A percentile compares a stretch with the other conserved stretches of the same genome.
phyloP scores from a whole-genome alignment of 768 basidiomycete genomes.

The Boletus patriciae region DNA sequence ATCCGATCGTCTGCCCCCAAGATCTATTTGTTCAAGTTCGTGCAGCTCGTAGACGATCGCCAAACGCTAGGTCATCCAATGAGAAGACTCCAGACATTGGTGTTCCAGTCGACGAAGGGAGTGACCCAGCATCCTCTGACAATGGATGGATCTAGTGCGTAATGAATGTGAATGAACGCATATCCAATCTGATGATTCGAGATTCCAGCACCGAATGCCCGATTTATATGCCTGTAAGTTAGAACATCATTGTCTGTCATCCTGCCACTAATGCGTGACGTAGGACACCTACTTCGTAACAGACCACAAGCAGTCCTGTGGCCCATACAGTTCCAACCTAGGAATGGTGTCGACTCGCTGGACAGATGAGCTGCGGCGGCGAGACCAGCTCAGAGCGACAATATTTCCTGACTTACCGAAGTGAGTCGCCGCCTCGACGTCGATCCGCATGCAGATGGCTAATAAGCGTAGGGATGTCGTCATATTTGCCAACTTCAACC shows the following conservation, averaged over 20 bases:
- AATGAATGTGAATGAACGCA: not conserved
- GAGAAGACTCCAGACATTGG: slow-evolving; percentile 22
- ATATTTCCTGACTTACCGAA: slow-evolving; percentile 46
- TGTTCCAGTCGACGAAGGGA: slow-evolving; percentile 38
- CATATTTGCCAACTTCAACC: slow-evolving; percentile 56
- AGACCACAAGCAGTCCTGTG: slow-evolving; percentile 49
- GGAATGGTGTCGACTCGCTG: slow-evolving; percentile 31
- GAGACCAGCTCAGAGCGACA: slow-evolving; percentile 36
- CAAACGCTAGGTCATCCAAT: not conserved
- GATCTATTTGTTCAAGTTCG: slow-evolving; percentile 37
- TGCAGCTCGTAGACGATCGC: slow-evolving; percentile 20
- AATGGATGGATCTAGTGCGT: slow-evolving; percentile 48
- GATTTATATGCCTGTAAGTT: slow-evolving; percentile 46
- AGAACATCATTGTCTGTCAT: not conserved
- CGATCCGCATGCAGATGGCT: not conserved
- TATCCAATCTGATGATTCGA: slow-evolving; percentile 3
- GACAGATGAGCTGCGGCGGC: slow-evolving; percentile 40
- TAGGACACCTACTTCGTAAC: slow-evolving; percentile 51
- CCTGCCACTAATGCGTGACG: not conserved
- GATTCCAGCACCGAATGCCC: slow-evolving; percentile 42
- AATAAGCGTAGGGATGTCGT: slow-evolving; percentile 36
- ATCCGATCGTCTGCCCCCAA: slow-evolving; percentile 44
- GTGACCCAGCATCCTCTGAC: slow-evolving; percentile 41
- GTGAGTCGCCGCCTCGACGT: slow-evolving; percentile 26
- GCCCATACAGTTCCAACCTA: slow-evolving; percentile 15